Evolutionary conservation across 2,329 filamentous ascomycete genomes (phyloP).

Genomic region (Ophiostoma pallidulum): DNA sequence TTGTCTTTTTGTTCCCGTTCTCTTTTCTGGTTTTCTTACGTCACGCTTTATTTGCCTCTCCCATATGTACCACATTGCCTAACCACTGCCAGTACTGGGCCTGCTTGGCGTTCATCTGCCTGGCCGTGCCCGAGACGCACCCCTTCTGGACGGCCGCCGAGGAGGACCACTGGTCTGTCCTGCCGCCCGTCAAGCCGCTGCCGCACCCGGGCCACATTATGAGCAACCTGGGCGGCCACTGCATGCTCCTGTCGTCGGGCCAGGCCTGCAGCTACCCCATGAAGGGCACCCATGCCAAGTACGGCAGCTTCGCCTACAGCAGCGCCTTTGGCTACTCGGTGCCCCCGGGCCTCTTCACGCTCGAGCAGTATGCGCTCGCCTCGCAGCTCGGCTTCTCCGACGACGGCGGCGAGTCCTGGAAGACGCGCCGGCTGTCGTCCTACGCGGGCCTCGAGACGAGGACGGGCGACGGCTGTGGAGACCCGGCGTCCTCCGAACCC

Average conservation of each 20-base stretch:
- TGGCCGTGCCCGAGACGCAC: conserved; percentile 59
- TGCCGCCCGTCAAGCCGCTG: conserved; percentile 53
- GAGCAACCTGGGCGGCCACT: conserved; percentile 61
- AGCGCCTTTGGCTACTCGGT: conserved; percentile 70
- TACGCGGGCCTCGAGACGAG: conserved; percentile 52
- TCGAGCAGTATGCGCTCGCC: conserved; percentile 68
- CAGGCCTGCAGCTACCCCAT: conserved; percentile 78
- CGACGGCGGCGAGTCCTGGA: conserved; percentile 71
- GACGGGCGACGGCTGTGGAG: conserved; percentile 31
- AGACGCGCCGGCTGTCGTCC: conserved; percentile 59
- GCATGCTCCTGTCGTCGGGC: conserved; percentile 64
- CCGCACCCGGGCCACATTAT: conserved; percentile 65
- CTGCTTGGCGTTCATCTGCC: conserved; percentile 65
- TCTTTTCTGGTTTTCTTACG: too few species aligned
- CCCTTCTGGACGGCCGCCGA: conserved; percentile 67
- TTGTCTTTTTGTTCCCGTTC: too few species aligned
- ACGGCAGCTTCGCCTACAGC: conserved; percentile 70
- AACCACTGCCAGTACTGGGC: conserved; percentile 59
- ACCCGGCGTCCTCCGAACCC: too few species aligned
- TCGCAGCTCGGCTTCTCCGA: conserved; percentile 68
- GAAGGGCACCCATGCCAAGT: conserved; percentile 74
- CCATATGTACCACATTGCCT: too few species aligned
- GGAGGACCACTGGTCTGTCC: conserved; percentile 44
- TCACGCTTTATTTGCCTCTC: too few species aligned
- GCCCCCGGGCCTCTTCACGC: conserved; percentile 62